Conservation (phyloP, 495 filamentous ascomycete genomes). For the Daldinia concentrica region DNA sequence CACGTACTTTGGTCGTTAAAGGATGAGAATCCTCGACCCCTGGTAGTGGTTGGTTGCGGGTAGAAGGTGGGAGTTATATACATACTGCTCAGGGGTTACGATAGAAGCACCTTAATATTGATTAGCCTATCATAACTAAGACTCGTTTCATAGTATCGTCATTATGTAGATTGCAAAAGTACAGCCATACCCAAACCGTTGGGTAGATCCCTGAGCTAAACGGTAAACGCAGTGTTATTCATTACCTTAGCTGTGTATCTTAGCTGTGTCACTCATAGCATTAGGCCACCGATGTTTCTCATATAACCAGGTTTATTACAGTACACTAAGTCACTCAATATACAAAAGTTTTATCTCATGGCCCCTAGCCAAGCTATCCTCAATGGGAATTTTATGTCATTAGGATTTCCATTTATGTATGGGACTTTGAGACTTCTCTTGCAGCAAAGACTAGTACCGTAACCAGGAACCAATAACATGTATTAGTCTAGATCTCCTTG, state of each 20-base stretch:
- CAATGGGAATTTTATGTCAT: neutral
- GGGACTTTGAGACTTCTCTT: neutral
- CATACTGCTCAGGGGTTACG: slow-evolving; percentile 14
- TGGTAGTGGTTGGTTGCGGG: slow-evolving; percentile 7
- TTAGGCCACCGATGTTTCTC: neutral
- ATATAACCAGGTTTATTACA: neutral
- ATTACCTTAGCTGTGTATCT: neutral
- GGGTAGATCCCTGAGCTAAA: neutral
- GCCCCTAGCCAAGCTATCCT: neutral
- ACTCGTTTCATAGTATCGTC: neutral
- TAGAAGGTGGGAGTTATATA: slow-evolving; percentile 4
- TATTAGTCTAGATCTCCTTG: neutral
- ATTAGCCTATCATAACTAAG: neutral
- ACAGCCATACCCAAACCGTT: neutral
- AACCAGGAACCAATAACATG: neutral
- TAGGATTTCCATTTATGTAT: neutral
- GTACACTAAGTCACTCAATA: neutral
- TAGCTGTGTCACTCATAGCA: neutral
- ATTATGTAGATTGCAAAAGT: neutral
- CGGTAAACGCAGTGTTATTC: neutral
- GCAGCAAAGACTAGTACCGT: neutral
- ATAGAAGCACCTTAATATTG: neutral
- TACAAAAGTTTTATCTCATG: neutral
- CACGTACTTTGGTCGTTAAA: slow-evolving; percentile 4
- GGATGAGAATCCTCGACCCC: slow-evolving; percentile 25